A percentile compares a stretch with the other conserved stretches of the same genome.
phyloP scores from a whole-genome alignment of 2,329 filamentous ascomycete genomes.

The Claviceps lovelessii region DNA sequence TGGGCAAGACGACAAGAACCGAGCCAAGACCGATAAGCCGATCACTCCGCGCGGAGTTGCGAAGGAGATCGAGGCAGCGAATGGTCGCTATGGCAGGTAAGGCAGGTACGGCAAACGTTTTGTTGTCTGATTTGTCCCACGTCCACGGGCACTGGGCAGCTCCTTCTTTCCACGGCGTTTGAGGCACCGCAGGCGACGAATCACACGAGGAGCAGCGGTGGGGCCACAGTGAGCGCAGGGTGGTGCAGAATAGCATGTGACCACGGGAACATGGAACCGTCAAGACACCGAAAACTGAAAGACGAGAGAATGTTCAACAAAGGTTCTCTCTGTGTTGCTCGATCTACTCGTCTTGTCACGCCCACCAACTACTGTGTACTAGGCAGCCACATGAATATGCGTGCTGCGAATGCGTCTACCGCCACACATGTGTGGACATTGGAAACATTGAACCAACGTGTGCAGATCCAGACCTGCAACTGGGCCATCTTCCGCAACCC shows the following conservation, averaged over 20 bases:
- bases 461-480: too few relatives aligned
- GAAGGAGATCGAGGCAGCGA: neutral
- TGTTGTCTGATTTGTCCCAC: neutral
- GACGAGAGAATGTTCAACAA: too few relatives aligned
- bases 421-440: too few relatives aligned
- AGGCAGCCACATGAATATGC: too few relatives aligned
- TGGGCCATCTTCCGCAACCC: neutral
- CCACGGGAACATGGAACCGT: too few relatives aligned
- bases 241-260: neutral
- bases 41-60: neutral
- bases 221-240: neutral
- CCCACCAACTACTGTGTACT: too few relatives aligned
- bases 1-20: neutral
- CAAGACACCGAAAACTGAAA: too few relatives aligned
- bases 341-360: too few relatives aligned
- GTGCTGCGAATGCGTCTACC: too few relatives aligned
- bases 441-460: too few relatives aligned
- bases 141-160: neutral
- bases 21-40: constrained; percentile 2
- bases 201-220: neutral
- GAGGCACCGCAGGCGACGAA: neutral
- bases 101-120: neutral
- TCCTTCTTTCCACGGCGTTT: too few relatives aligned
- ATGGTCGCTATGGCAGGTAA: neutral
- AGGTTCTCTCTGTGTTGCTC: too few relatives aligned